Base-by-base conservation (phyloP, 164 flowering plant species). In the Vitis cinerea region DNA sequence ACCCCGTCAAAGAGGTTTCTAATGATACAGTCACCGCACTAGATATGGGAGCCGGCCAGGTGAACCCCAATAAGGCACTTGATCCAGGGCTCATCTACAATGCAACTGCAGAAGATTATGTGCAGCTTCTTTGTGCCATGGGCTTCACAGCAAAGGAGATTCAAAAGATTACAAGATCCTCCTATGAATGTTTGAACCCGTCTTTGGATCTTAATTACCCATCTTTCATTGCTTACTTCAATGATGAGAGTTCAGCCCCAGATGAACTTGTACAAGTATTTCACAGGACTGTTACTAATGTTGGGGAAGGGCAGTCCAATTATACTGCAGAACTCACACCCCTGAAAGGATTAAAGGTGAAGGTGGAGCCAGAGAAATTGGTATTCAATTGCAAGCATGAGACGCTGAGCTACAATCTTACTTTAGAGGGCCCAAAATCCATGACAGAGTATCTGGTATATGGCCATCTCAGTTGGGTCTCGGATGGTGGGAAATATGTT, bases 81-180 rank as follows among this genome's bases (percentile, higher is more conserved):
- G 79, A 86, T 48, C 90, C 86, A 0, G 87, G 90, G 1, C 83
- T 86, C 4, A 51, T 86, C 0, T 84, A 86, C 27, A 86, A 86
- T 60, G 57, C 68, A 3, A 16, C 47, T 15, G 27, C 72, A 44
- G 68, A 79, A 30, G 87, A 84, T 50, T 85, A 85, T 27, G 68
- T 80, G n/a, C 69, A 66, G 31, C 75, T 85, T 14, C 81, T 88
- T 0, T 87, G 90, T 50, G 71, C 71, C 0, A 50, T 83, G 82
- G 85, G 83, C 27, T 81, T 62, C 37, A 60, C 75, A 0, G 14
- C 12, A 31, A 68, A 52, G 3, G 78, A 83, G 16, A 74, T 79
- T 10, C 2, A 3, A 2, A 60, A 65, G 61, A 74, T 85, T 30
- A 69, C 75, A 14, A 61, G 76, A 66, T 70, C 79, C 1, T 10